These are phyloP conservation scores for Gillenia trifoliata DNA, from an alignment of 306 rosid genomes.

Conservation along the genomic window DNA sequence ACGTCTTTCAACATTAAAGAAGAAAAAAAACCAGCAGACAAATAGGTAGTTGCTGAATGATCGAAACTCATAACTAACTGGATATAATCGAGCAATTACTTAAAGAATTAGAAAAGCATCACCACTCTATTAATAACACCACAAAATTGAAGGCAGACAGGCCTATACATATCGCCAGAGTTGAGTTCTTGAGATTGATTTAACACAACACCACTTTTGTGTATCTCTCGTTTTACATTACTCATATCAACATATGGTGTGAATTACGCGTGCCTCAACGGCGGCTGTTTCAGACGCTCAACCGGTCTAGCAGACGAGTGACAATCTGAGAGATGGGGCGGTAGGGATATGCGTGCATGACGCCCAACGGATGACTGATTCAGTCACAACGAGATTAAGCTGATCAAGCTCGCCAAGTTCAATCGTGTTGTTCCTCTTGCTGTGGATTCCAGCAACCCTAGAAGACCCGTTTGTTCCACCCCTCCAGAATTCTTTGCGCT, in stretches of 20 bases:
- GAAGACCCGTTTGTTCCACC: constrained; percentile 24
- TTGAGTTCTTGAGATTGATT: constrained; percentile 12
- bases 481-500: constrained; percentile 24
- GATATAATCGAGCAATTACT: neutral
- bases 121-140: neutral
- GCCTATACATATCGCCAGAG: constrained; percentile 5
- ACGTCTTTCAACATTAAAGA: too few relatives aligned
- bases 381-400: constrained; percentile 28
- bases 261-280: neutral
- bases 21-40: too few relatives aligned
- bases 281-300: neutral
- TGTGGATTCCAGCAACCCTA: constrained; percentile 31
- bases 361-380: constrained; percentile 41
- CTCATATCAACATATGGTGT: neutral
- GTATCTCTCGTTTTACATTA: neutral
- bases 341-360: constrained; percentile 44
- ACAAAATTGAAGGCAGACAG: neutral
- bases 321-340: constrained; percentile 32
- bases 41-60: neutral
- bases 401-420: constrained; percentile 41
- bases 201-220: neutral
- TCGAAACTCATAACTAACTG: too few relatives aligned
- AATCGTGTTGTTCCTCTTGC: constrained; percentile 35
- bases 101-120: constrained; percentile 5
- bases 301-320: constrained; percentile 32